Percentiles rank a stretch among this genome's conserved stretches.
These are phyloP conservation scores for Corymbia maculata DNA, from an alignment of 345 rosid species.

Conservation along the genomic window DNA sequence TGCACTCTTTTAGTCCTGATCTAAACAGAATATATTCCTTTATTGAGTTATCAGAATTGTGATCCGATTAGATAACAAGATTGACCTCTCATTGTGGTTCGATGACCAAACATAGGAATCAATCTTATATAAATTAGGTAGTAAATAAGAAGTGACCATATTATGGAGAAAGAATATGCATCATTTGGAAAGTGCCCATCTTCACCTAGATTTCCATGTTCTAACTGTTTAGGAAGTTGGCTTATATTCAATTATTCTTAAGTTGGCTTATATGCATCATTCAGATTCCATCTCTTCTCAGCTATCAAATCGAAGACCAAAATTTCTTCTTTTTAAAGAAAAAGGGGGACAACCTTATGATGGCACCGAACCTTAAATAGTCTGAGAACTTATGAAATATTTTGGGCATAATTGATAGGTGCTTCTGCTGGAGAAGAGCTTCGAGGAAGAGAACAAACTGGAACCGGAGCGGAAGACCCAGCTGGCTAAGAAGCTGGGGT, in stretches of 20 bases:
- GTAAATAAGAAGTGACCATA: neutral
- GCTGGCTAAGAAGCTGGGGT: slow-evolving; percentile 79
- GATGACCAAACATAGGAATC: neutral
- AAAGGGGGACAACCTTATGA: neutral
- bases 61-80: neutral
- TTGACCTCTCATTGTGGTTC: neutral
- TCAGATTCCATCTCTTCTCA: neutral
- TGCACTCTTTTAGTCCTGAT: neutral
- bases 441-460: slow-evolving; percentile 90
- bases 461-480: slow-evolving; percentile 86
- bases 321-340: neutral
- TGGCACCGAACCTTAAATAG: neutral
- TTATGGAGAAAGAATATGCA: neutral
- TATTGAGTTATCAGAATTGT: neutral
- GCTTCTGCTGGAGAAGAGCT: slow-evolving; percentile 80
- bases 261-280: neutral
- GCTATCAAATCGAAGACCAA: neutral
- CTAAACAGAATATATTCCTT: slow-evolving; percentile 18
- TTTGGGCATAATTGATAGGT: slow-evolving; percentile 22
- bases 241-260: neutral
- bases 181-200: neutral
- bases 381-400: neutral
- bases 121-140: neutral
- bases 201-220: neutral
- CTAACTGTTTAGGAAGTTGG: neutral